Percentiles rank a stretch among this genome's conserved stretches.
Conservation (phyloP, 1,284 basidiomycete species). For the Tetrapyrgos nigripes region DNA sequence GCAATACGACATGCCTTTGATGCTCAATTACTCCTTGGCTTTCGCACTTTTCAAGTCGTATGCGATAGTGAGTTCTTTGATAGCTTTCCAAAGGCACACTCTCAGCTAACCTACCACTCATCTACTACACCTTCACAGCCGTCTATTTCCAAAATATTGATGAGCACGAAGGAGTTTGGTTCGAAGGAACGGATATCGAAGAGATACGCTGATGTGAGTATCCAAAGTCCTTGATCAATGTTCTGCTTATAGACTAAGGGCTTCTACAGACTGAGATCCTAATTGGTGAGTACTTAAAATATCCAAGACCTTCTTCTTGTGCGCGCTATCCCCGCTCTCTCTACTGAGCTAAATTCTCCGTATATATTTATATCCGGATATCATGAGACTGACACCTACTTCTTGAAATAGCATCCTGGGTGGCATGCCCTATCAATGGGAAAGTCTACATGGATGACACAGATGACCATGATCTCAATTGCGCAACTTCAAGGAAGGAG, state of each 20-base stretch:
- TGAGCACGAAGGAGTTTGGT: slow-evolving; percentile 43
- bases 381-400: no score
- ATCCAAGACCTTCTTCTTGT: neutral
- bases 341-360: no score
- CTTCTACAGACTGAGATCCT: slow-evolving; percentile 46
- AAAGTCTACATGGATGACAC: neutral
- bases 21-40: slow-evolving; percentile 43
- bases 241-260: neutral
- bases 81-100: no score
- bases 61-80: slow-evolving; percentile 44
- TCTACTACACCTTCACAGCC: slow-evolving; percentile 43
- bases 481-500: neutral
- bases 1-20: slow-evolving; percentile 48
- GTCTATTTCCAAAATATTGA: slow-evolving; percentile 48
- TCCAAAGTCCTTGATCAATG: neutral
- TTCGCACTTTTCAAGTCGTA: slow-evolving; percentile 59
- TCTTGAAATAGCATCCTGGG: slow-evolving; percentile 38
- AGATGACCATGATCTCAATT: neutral
- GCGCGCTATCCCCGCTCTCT: neutral
- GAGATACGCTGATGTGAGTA: slow-evolving; percentile 52
- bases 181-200: slow-evolving; percentile 41
- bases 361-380: no score
- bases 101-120: no score
- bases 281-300: slow-evolving; percentile 35
- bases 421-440: slow-evolving; percentile 45